These are phyloP conservation scores for Hawksworthiomyces lignivorus DNA, from an alignment of 2,329 filamentous ascomycete genomes.

Conservation along the genomic window DNA sequence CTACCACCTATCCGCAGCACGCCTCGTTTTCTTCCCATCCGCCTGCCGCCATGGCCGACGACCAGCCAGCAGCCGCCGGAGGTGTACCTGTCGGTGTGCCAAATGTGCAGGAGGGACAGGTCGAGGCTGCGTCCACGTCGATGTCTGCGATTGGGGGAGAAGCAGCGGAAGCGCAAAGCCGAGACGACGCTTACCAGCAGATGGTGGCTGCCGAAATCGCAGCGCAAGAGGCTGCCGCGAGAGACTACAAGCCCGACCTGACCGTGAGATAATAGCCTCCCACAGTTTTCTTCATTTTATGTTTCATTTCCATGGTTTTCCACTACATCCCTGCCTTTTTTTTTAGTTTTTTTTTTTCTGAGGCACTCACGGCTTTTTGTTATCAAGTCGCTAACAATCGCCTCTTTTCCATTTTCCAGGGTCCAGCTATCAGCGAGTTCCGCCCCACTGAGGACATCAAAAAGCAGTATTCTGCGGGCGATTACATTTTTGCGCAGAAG, in stretches of 20 bases:
- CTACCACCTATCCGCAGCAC: background rate
- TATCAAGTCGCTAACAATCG: too few species aligned
- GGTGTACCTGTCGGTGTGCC: too few species aligned
- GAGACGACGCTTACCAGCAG: too few species aligned
- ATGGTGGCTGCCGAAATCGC: slow-evolving; percentile 38
- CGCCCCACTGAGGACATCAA: slow-evolving; percentile 70
- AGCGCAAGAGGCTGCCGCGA: slow-evolving; percentile 53
- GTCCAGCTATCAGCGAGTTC: slow-evolving; percentile 73
- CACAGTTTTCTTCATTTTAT: too few species aligned
- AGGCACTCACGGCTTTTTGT: slow-evolving; percentile 7
- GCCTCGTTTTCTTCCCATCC: background rate
- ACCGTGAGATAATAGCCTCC: too few species aligned
- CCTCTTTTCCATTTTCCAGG: slow-evolving; percentile 42
- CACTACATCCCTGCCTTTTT: background rate
- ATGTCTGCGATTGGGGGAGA: too few species aligned
- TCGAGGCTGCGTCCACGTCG: too few species aligned
- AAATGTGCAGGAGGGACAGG: too few species aligned
- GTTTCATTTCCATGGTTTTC: too few species aligned
- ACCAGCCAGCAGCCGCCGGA: background rate
- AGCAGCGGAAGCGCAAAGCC: too few species aligned
- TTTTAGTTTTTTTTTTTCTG: slow-evolving; percentile 10
- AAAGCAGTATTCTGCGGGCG: slow-evolving; percentile 80
- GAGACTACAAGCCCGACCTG: slow-evolving; percentile 50
- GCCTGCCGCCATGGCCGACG: slow-evolving; percentile 5
- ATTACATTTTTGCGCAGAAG: slow-evolving; percentile 78